phyloP scores from a whole-genome alignment of 202 grass and related monocot genomes.

The Brachypodium distachyon region DNA sequence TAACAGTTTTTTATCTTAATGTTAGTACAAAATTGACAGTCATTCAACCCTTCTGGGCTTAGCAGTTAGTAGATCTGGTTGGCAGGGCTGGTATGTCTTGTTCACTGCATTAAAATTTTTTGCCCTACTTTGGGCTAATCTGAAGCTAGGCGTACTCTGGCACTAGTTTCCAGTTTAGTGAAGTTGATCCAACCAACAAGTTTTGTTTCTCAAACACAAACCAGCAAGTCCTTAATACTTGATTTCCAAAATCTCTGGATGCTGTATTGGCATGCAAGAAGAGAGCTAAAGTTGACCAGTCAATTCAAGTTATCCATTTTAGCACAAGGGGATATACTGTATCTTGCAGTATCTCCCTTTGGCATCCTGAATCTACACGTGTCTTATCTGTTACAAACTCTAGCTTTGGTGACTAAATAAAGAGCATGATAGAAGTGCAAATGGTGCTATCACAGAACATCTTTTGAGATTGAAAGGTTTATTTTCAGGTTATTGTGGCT shows the following conservation, averaged over 20 bases:
- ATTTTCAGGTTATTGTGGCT: constrained; percentile 63
- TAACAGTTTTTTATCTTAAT: not conserved
- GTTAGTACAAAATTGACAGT: not conserved
- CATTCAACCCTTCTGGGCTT: not conserved
- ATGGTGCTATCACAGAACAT: not conserved
- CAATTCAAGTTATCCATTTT: not conserved
- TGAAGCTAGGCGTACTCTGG: not conserved
- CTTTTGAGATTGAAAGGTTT: constrained; percentile 11
- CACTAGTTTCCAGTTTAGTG: not conserved
- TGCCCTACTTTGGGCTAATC: not conserved
- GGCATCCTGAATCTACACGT: not conserved
- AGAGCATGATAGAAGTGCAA: not conserved
- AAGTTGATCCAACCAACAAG: not conserved
- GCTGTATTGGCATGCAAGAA: constrained; percentile 12
- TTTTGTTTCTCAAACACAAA: no score
- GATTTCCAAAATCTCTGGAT: not conserved
- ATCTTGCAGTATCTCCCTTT: not conserved
- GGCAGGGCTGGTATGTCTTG: not conserved
- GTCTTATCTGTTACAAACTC: not conserved
- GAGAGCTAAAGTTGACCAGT: not conserved
- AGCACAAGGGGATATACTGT: not conserved
- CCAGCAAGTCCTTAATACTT: not conserved
- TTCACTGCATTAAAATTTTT: not conserved
- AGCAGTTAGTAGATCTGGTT: not conserved
- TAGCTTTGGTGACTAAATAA: constrained; percentile 3